Evolutionary conservation across 2,329 filamentous ascomycete species (phyloP), one percentile per base, ranked within the genome.

Genomic region (Diaporthe aspalathi): DNA sequence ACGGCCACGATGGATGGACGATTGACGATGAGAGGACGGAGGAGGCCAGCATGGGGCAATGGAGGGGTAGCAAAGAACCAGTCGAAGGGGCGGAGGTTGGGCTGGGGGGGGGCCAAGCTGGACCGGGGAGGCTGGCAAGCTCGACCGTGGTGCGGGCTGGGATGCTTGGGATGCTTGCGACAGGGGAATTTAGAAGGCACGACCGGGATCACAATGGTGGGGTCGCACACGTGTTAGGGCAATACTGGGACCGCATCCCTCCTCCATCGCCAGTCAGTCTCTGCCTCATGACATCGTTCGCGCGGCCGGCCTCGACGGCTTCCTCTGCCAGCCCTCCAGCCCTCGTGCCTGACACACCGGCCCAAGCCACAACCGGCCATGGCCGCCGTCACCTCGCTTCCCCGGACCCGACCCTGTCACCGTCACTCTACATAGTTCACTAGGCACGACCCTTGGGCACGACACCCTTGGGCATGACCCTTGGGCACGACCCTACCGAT

Each of bases 171-270:
- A 60, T 60, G 66, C 60, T 63, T 63, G 43, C 43, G 38, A 49
- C 66, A 60, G 45, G 53, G 53, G 29, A 68, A 49, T 35, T 20
- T 50, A 32, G 29, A 49, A 65, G 16, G 68, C 40, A 45, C 24
- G 68, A 65, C 57, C 35, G 47, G 57, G 68, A 50, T 65, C 29
- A 45, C 38, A 57, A 60, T 69, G 60, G 67, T 68, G 72, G 72
- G 70, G 73, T 73, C 68, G 73, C 72, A 75, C 74, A 75, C 74
- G 74, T 75, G 73, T 74, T 73, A 54, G 20, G 35, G 63, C 68
- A 40, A 56, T 71, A 73, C 53, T 75, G 74, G 74, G 53, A 68
- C 50, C 62, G 60, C 16, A 65, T 65, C 60, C 45, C 45, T 65
- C 60, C 60, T 57, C 53, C 66, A 16, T 68, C 43, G 52, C 43